phyloP scores from a whole-genome alignment of 2,329 filamentous ascomycete genomes.

The Fusarium humuli region DNA sequence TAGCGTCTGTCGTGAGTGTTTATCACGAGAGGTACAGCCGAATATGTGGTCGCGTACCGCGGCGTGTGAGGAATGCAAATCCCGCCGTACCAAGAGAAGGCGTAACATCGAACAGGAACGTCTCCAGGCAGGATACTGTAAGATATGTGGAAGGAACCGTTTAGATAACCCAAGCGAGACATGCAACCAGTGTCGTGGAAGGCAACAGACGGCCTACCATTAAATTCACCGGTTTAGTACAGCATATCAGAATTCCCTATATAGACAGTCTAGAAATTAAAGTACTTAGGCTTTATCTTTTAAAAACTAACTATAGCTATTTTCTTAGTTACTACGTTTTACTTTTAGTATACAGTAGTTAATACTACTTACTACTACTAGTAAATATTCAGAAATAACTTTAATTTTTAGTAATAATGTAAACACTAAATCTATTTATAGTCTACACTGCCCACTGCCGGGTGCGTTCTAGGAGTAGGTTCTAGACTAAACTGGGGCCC shows the following conservation, averaged over 20 bases:
- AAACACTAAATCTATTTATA: neutral
- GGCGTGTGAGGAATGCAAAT: neutral
- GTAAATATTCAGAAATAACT: accelerated
- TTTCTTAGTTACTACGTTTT: neutral
- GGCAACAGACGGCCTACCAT: no score
- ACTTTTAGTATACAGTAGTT: accelerated
- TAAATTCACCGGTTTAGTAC: no score
- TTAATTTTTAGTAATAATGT: neutral
- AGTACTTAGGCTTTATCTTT: no score
- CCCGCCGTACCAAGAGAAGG: no score
- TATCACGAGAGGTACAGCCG: no score
- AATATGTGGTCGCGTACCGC: no score
- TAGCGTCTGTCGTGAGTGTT: neutral
- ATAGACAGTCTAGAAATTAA: no score
- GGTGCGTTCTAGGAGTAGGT: neutral
- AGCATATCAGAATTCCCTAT: no score
- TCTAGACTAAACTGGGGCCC: neutral
- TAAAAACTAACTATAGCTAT: neutral
- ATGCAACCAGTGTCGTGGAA: neutral
- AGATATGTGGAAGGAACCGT: neutral
- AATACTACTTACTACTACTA: no score
- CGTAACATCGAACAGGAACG: no score
- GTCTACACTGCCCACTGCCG: neutral
- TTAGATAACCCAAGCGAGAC: neutral
- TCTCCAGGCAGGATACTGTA: neutral